Conservation (phyloP, 2,329 filamentous ascomycete species). For the Fusarium concolor region DNA sequence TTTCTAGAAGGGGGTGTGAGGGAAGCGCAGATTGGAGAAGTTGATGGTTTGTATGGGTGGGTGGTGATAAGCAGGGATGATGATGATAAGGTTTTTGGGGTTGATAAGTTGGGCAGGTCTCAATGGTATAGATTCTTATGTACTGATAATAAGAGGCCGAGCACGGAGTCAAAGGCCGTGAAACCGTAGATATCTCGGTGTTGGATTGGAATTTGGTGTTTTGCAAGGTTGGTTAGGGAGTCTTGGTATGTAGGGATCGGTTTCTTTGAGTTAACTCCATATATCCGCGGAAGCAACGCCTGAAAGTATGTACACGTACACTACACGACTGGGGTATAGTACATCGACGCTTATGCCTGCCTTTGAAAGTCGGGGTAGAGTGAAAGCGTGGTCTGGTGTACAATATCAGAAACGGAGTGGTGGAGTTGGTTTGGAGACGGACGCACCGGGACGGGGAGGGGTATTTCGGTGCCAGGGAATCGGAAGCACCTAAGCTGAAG, state of each 20-base stretch:
- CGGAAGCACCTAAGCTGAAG: neutral
- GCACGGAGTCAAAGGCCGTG: constrained; percentile 18
- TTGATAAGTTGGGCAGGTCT: constrained; percentile 16
- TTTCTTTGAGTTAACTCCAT: constrained; percentile 17
- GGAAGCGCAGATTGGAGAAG: constrained; percentile 13
- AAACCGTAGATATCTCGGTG: constrained; percentile 18
- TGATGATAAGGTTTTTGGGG: constrained; percentile 26
- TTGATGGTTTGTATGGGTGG: neutral
- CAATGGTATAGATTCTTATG: neutral
- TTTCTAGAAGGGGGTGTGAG: constrained; percentile 31
- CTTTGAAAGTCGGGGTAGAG: neutral
- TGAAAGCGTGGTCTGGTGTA: too few species aligned
- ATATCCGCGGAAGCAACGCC: neutral
- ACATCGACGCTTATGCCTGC: neutral
- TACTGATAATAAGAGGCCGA: constrained; percentile 11
- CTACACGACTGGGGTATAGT: neutral
- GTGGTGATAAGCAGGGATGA: constrained; percentile 28
- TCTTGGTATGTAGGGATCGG: constrained; percentile 27
- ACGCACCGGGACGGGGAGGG: constrained; percentile 8
- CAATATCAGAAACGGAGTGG: neutral
- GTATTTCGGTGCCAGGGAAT: neutral
- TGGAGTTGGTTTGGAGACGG: neutral
- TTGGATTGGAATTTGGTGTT: constrained; percentile 5
- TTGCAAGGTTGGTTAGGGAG: neutral
- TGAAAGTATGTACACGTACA: neutral